A percentile compares a stretch with the other conserved stretches of the same genome.
Conservation (phyloP, 2,329 filamentous ascomycete genomes). For the Teratosphaeria gauchensis region DNA sequence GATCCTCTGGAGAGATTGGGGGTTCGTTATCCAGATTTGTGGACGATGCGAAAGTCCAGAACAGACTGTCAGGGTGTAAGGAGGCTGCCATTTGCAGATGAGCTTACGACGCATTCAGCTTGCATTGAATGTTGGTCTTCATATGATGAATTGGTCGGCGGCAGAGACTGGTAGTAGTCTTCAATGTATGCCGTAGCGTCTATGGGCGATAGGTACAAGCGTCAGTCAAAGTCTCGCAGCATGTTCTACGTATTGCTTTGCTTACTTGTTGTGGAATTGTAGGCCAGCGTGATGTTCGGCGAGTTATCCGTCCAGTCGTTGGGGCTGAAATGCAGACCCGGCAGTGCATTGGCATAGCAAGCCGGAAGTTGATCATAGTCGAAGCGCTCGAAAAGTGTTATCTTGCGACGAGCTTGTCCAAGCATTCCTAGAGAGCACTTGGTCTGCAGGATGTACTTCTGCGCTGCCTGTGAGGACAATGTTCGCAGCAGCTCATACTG, state of each 20-base stretch:
- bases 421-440: slow-evolving; percentile 28
- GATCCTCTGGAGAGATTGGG: slow-evolving; percentile 34
- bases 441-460: slow-evolving; percentile 30
- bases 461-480: slow-evolving; percentile 32
- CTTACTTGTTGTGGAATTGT: slow-evolving; percentile 33
- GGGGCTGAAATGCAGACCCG: slow-evolving; percentile 40
- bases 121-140: slow-evolving; percentile 33
- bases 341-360: slow-evolving; percentile 29
- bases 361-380: slow-evolving; percentile 31
- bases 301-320: slow-evolving; percentile 40
- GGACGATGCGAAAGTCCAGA: slow-evolving; percentile 40
- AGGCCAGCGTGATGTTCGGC: slow-evolving; percentile 35
- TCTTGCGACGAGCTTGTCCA: slow-evolving; percentile 29
- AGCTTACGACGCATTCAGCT: slow-evolving; percentile 34
- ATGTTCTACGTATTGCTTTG: background rate
- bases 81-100: slow-evolving; percentile 32
- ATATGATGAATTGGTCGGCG: slow-evolving; percentile 22
- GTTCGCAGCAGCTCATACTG: slow-evolving; percentile 31
- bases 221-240: background rate
- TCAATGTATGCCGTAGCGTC: slow-evolving; percentile 38
- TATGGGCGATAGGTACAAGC: slow-evolving; percentile 11
- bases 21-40: slow-evolving; percentile 33
- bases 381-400: slow-evolving; percentile 38
- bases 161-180: slow-evolving; percentile 39
- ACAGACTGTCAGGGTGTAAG: slow-evolving; percentile 30